Percentiles rank a stretch among this genome's conserved stretches.
Conservation (phyloP, 179 eudicot genomes). For the Carnegiea gigantea region DNA sequence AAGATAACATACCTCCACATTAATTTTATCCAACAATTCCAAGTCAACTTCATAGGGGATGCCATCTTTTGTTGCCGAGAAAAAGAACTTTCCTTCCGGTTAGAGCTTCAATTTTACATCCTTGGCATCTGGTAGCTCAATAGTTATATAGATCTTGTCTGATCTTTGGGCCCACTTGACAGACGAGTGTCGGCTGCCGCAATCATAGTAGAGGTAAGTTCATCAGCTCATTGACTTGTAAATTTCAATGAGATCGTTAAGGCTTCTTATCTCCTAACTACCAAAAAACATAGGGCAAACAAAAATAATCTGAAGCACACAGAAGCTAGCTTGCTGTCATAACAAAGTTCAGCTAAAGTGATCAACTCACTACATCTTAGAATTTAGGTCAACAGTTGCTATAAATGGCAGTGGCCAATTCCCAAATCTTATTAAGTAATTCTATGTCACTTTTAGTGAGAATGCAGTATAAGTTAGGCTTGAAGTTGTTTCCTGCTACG, state of each 20-base stretch:
- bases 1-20: constrained; percentile 46
- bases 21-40: constrained; percentile 59
- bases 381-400: too few species aligned
- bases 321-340: too few species aligned
- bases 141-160: constrained; percentile 57
- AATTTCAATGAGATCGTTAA: neutral
- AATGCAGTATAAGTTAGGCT: too few species aligned
- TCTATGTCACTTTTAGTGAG: too few species aligned
- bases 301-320: neutral
- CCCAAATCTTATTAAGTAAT: too few species aligned
- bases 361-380: too few species aligned
- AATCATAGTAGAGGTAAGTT: too few species aligned
- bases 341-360: too few species aligned
- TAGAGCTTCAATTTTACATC: constrained; percentile 69
- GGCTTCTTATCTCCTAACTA: too few species aligned
- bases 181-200: constrained; percentile 66
- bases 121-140: constrained; percentile 74
- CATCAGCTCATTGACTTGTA: neutral
- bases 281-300: neutral
- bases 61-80: constrained; percentile 60
- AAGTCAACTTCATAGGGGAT: constrained; percentile 56
- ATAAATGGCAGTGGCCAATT: too few species aligned
- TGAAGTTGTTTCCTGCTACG: too few species aligned
- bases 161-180: constrained; percentile 79
- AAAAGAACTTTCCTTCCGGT: constrained; percentile 66